These are phyloP conservation scores for Iberis pinnata DNA, from an alignment of 345 rosid genomes.

Conservation along the genomic window DNA sequence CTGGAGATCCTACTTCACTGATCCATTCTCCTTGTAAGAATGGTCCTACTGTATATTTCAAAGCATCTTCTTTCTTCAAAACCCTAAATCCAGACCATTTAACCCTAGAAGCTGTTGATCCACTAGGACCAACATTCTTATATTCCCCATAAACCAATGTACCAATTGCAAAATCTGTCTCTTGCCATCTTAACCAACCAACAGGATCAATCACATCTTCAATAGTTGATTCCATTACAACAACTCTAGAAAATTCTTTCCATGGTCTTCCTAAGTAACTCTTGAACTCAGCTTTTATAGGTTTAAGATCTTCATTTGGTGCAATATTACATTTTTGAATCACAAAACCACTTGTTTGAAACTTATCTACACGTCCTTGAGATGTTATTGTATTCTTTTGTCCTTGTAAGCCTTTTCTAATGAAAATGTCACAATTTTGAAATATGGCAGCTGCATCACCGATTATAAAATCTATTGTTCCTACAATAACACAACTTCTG, in stretches of 20 bases:
- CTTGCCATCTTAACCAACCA: constrained; percentile 66
- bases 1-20: constrained; percentile 28
- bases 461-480: constrained; percentile 79
- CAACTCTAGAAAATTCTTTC: constrained; percentile 57
- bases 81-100: constrained; percentile 65
- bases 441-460: constrained; percentile 77
- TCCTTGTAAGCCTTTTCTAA: constrained; percentile 47
- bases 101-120: constrained; percentile 43
- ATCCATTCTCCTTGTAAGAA: constrained; percentile 65
- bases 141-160: constrained; percentile 65
- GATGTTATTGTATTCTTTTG: constrained; percentile 62
- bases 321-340: constrained; percentile 56
- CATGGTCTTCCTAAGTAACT: constrained; percentile 81
- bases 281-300: constrained; percentile 32
- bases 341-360: constrained; percentile 67
- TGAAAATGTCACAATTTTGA: constrained; percentile 59
- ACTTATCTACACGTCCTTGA: constrained; percentile 52
- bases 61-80: constrained; percentile 41
- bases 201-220: constrained; percentile 60
- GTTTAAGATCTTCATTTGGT: constrained; percentile 40
- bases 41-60: constrained; percentile 47
- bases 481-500: constrained; percentile 56
- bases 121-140: constrained; percentile 55
- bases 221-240: constrained; percentile 66
- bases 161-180: constrained; percentile 36